Evolutionary conservation across 108 stramenopile species (phyloP), one percentile per base, ranked within the genome.

Genomic region (Nitzschia sp.): DNA sequence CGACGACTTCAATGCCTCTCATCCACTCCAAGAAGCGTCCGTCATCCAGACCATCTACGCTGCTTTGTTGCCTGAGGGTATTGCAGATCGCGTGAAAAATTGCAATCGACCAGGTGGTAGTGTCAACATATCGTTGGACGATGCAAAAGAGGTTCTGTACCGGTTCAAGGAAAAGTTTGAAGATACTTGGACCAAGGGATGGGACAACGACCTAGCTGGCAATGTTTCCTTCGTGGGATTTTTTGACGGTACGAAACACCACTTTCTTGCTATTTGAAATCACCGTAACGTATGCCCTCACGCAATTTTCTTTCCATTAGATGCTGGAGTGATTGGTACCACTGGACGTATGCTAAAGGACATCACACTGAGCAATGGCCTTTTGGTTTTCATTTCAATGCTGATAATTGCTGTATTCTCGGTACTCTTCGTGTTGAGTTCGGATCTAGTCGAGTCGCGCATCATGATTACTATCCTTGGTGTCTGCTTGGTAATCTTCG

Each of bases 151-250:
- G 18, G 66, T 82, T 47, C 67, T 82, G 17, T 54, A 67, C 24
- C 11, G n/a, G 11, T 77, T 47, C 68, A 82, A 82, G 68, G 56
- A 78, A 42, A 47, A 28, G 17, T 66, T 82, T 45, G 76, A 74
- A 63, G 68, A 78, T 3, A 42, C 15, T 27, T 82, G 81, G 81
- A 29, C 72, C 5, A 19, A 58, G 59, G 81, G 58, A 24, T 82
- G 76, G 76, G 73, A 77, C 51, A 64, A 71, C 56, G 72, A 68
- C 31, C 32, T 19, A 25, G 63, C n/a, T 33, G 71, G 73, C 11
- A 63, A 77, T 27, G 81, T 77, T 19, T 55, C 72, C 24, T 82
- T 82, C 71, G 74, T 75, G 33, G 70, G 68, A 3, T 80, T 66
- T 32, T 66, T 60, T 27, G 79, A 80, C 31, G 69, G 67, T 62